These are phyloP conservation scores for Ustilago shanxiensis DNA, from an alignment of 1,284 basidiomycete species.

Conservation along the genomic window DNA sequence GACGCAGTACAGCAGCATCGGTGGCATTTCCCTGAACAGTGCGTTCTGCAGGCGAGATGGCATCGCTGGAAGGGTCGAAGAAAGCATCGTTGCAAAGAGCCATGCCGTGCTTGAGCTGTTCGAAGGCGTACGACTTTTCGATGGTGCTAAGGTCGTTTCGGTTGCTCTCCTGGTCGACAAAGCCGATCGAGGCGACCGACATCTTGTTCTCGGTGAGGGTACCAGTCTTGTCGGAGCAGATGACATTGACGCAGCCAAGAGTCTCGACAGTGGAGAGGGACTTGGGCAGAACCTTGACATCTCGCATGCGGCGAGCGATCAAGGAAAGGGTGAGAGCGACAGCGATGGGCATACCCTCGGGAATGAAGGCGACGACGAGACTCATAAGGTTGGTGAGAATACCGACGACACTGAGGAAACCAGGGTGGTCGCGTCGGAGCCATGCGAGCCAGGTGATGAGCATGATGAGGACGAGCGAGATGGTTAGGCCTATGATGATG, in stretches of 20 bases:
- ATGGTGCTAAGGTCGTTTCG: constrained; percentile 36
- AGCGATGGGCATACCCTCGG: constrained; percentile 78
- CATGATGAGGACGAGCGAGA: constrained; percentile 72
- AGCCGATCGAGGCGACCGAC: constrained; percentile 71
- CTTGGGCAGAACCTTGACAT: constrained; percentile 78
- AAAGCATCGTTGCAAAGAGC: constrained; percentile 77
- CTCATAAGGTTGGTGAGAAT: constrained; percentile 76
- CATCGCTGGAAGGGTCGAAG: constrained; percentile 72
- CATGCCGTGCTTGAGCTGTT: constrained; percentile 71
- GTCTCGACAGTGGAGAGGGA: constrained; percentile 78
- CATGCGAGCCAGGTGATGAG: constrained; percentile 75
- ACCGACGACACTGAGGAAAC: constrained; percentile 75
- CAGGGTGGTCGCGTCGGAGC: constrained; percentile 74
- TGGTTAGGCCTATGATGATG: constrained; percentile 73
- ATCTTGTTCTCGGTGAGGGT: constrained; percentile 77
- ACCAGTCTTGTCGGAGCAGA: constrained; percentile 82
- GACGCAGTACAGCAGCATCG: constrained; percentile 77
- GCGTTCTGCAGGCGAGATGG: constrained; percentile 53
- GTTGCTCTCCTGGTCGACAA: constrained; percentile 67
- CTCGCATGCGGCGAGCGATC: constrained; percentile 80
- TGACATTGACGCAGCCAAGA: constrained; percentile 76
- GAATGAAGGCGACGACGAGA: constrained; percentile 79
- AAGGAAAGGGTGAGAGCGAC: constrained; percentile 80
- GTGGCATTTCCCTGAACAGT: constrained; percentile 77
- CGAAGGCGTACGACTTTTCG: constrained; percentile 38